Evolutionary conservation across 129 eudicot genomes (phyloP).

Genomic region (Tagetes erecta): DNA sequence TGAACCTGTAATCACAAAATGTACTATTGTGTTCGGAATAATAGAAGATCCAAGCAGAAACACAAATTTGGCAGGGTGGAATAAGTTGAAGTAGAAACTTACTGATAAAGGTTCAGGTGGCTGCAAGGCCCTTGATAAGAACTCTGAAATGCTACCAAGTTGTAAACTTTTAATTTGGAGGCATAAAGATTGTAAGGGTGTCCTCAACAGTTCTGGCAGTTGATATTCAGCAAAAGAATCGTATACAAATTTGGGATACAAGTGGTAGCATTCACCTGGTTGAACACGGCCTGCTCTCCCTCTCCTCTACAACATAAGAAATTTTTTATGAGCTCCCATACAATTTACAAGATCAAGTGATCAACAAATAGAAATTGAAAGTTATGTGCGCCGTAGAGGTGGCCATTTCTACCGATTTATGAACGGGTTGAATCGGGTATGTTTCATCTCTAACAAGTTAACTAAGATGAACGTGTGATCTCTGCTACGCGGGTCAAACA

Average conservation of each 20-base stretch:
- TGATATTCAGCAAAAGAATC: conserved; percentile 89
- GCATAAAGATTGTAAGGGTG: conserved; percentile 92
- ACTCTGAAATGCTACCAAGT: conserved; percentile 89
- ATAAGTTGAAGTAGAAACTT: conserved; percentile 34
- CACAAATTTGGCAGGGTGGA: neutral
- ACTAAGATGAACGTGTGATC: neutral
- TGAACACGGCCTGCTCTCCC: conserved; percentile 99
- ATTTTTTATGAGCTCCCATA: conserved; percentile 5
- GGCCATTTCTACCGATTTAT: neutral
- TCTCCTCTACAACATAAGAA: conserved; percentile 59
- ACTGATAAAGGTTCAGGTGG: conserved; percentile 93
- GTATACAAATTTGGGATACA: conserved; percentile 83
- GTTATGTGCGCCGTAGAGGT: neutral
- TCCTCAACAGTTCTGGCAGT: conserved; percentile 91
- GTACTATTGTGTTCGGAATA: neutral
- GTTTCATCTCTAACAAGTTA: neutral
- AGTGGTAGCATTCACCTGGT: conserved; percentile 92
- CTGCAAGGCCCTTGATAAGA: conserved; percentile 87
- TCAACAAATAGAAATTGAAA: neutral
- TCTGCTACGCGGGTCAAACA: neutral
- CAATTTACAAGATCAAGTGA: neutral
- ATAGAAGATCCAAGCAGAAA: conserved; percentile 9
- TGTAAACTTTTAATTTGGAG: conserved; percentile 90
- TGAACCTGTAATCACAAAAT: conserved; percentile 61
- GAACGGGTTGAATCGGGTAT: neutral